phyloP scores from a whole-genome alignment of 148 eudicot species.

The Fagopyrum homotropicum region DNA sequence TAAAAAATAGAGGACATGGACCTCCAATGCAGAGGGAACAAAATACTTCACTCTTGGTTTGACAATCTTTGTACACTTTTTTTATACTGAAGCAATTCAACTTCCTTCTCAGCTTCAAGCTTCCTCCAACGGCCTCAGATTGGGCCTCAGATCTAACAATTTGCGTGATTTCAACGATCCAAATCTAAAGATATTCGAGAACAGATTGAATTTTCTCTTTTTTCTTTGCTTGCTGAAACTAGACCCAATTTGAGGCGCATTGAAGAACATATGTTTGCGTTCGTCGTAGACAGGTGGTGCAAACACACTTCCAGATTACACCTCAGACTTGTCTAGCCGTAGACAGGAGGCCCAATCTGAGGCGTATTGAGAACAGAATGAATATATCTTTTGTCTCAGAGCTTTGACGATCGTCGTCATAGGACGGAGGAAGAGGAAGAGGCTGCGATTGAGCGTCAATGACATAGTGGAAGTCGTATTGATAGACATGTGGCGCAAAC shows the following conservation, averaged over 20 bases:
- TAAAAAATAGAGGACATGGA: constrained; percentile 82
- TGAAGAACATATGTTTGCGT: constrained; percentile 34
- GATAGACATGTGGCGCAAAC: no score
- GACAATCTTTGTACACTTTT: constrained; percentile 61
- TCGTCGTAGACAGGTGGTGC: constrained; percentile 14
- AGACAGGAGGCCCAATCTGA: no score
- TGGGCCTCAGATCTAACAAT: constrained; percentile 11
- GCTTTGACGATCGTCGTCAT: constrained; percentile 1
- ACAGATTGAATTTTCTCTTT: constrained; percentile 23
- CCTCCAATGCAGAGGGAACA: constrained; percentile 78
- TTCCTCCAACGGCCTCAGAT: no score
- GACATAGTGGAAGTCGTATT: no score
- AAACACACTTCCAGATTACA: no score
- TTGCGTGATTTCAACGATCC: constrained; percentile 30
- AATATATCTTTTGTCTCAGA: not conserved
- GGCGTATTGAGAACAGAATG: no score
- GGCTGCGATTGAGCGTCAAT: constrained; percentile 40
- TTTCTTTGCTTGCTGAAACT: constrained; percentile 17
- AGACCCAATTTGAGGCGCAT: constrained; percentile 53
- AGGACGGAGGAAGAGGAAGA: constrained; percentile 8
- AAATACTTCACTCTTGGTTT: constrained; percentile 51
- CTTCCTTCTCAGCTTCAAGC: constrained; percentile 81
- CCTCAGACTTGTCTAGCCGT: no score
- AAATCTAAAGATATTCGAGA: constrained; percentile 57
- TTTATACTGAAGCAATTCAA: constrained; percentile 44